These are phyloP conservation scores for Saprolegnia diclina DNA, from an alignment of 352 stramenopile species.

Conservation along the genomic window DNA sequence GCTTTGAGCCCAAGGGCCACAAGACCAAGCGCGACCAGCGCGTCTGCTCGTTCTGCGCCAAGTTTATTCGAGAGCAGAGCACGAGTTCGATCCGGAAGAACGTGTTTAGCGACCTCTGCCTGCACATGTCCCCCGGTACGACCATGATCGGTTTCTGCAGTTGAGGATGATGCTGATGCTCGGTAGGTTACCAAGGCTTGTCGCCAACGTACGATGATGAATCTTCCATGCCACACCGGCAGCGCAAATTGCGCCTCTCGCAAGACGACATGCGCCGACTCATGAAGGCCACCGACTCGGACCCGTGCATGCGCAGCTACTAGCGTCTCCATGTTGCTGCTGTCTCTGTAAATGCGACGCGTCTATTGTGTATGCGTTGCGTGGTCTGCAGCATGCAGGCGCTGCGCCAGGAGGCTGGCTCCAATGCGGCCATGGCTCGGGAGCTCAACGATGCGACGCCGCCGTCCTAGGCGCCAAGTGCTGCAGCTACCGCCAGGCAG, in stretches of 20 bases:
- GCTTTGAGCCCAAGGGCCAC: slow-evolving; percentile 2
- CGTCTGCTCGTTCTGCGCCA: slow-evolving; percentile 5
- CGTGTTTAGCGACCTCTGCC: slow-evolving; percentile 9
- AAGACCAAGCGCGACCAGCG: neutral
- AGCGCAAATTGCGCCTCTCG: neutral
- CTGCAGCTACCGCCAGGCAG: too few relatives aligned
- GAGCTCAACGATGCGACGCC: too few relatives aligned
- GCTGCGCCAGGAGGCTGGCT: too few relatives aligned
- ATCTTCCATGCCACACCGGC: neutral
- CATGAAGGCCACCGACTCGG: slow-evolving; percentile 1
- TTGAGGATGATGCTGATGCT: neutral
- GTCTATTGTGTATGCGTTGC: too few relatives aligned
- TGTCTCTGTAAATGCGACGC: too few relatives aligned
- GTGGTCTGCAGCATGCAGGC: too few relatives aligned
- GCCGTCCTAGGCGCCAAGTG: too few relatives aligned
- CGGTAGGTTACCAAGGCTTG: neutral
- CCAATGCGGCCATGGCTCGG: too few relatives aligned
- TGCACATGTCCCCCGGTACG: slow-evolving; percentile 11
- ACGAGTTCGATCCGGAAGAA: slow-evolving; percentile 11
- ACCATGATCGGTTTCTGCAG: neutral
- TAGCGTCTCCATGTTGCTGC: neutral
- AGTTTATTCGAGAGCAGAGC: slow-evolving; percentile 7
- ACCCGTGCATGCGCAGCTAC: neutral
- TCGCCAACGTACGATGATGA: neutral
- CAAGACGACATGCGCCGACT: neutral